phyloP scores from a whole-genome alignment of 2,329 filamentous ascomycete genomes.

The Aspergillus fijiensis region DNA sequence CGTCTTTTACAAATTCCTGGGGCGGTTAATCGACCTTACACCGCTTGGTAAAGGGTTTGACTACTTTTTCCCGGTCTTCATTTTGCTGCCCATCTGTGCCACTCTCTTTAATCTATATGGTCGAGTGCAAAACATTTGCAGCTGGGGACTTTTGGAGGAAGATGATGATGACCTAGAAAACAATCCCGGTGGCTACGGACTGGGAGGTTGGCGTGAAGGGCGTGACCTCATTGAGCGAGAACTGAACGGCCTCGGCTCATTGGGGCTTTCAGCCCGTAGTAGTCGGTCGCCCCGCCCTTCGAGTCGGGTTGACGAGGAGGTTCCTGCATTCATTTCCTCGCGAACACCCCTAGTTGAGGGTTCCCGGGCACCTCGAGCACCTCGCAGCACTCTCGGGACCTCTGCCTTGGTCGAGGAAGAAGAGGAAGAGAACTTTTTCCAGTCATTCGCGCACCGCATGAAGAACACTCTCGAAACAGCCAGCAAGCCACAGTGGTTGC shows the following conservation, averaged over 20 bases:
- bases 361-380: conserved; percentile 27
- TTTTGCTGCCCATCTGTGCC: conserved; percentile 80
- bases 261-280: conserved; percentile 41
- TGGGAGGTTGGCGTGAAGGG: conserved; percentile 87
- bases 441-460: conserved; percentile 78
- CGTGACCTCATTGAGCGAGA: conserved; percentile 87
- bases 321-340: conserved; percentile 32
- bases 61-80: conserved; percentile 81
- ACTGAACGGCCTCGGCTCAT: conserved; percentile 60
- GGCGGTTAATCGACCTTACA: conserved; percentile 78
- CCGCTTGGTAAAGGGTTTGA: conserved; percentile 81
- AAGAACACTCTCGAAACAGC: conserved; percentile 88
- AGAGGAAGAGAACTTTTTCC: conserved; percentile 81
- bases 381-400: conserved; percentile 35
- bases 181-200: conserved; percentile 65
- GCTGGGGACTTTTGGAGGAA: conserved; percentile 76
- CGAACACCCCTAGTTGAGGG: conserved; percentile 34
- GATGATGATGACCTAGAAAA: conserved; percentile 66
- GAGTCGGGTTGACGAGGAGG: conserved; percentile 25
- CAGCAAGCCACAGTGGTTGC: conserved; percentile 78
- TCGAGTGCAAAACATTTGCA: conserved; percentile 71
- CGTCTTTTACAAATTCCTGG: conserved; percentile 84
- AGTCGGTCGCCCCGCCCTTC: conserved; percentile 30
- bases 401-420: conserved; percentile 53
- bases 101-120: conserved; percentile 89